Evolutionary conservation across 2,329 filamentous ascomycete genomes (phyloP).

Genomic region (Colletotrichum tamarilloi): DNA sequence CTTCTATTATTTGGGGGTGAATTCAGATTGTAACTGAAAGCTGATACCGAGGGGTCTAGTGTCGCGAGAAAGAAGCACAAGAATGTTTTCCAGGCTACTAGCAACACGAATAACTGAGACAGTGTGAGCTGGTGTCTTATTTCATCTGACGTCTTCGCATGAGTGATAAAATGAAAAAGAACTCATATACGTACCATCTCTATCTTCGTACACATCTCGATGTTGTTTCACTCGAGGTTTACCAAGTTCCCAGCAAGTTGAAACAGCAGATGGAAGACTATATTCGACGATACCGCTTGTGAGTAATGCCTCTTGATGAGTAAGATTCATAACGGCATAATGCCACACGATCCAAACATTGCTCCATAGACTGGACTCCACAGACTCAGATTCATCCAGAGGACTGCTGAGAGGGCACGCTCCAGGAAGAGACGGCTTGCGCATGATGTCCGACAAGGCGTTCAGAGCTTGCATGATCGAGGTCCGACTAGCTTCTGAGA

Average conservation of each 20-base stretch:
- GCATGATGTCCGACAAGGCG: neutral
- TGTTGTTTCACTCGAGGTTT: slow-evolving; percentile 6
- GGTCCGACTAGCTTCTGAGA: neutral
- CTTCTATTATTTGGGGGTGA: neutral
- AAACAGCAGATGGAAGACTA: neutral
- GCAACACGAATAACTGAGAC: neutral
- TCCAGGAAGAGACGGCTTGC: neutral
- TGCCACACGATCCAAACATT: slow-evolving; percentile 2
- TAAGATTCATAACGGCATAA: neutral
- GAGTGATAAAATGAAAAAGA: neutral
- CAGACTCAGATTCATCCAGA: too few relatives aligned
- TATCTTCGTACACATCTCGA: slow-evolving; percentile 5
- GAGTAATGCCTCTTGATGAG: neutral
- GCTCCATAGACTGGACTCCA: neutral
- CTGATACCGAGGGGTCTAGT: neutral
- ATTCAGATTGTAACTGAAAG: neutral
- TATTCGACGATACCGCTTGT: slow-evolving; percentile 3
- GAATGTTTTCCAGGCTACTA: neutral
- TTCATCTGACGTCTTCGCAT: neutral
- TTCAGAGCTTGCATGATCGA: slow-evolving; percentile 7
- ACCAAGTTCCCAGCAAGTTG: slow-evolving; percentile 6
- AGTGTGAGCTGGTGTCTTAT: neutral
- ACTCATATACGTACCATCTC: neutral
- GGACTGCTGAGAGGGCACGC: neutral
- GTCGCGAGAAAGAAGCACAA: neutral